Evolutionary conservation across 331 rosid species (phyloP).

Genomic region (Cydonia oblonga): DNA sequence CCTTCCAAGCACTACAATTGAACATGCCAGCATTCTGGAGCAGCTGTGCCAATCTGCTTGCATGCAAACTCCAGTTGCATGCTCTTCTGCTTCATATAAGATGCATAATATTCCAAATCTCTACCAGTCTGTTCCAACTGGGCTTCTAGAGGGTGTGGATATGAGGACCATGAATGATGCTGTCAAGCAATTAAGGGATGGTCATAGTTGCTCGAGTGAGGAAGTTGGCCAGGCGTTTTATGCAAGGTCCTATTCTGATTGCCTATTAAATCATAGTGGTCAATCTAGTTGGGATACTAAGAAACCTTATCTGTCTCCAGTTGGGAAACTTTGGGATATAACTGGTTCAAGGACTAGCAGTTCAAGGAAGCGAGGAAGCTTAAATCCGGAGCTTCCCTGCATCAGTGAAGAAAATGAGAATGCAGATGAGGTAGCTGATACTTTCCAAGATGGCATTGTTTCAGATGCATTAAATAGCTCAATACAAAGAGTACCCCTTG

Average conservation of each 20-base stretch:
- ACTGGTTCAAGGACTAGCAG: conserved; percentile 41
- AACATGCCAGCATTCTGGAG: conserved; percentile 42
- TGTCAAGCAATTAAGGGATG: conserved; percentile 7
- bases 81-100: conserved; percentile 38
- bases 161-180: conserved; percentile 25
- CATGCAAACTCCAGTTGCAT: conserved; percentile 42
- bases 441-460: conserved; percentile 25
- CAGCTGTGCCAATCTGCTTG: conserved; percentile 51
- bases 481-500: conserved; percentile 43
- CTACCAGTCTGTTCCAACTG: conserved; percentile 50
- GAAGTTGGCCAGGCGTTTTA: conserved; percentile 9
- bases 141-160: conserved; percentile 55
- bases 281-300: conserved; percentile 28
- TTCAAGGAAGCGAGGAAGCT: conserved; percentile 62
- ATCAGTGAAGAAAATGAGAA: conserved; percentile 79
- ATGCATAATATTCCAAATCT: conserved; percentile 20
- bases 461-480: conserved; percentile 26
- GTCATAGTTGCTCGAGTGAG: conserved; percentile 9
- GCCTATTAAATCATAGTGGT: conserved; percentile 26
- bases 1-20: conserved; percentile 29
- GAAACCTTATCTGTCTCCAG: conserved; percentile 40
- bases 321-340: conserved; percentile 71
- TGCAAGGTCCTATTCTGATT: conserved; percentile 49
- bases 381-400: conserved; percentile 73
- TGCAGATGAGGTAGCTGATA: conserved; percentile 46